These are phyloP conservation scores for Rhodotorula graminis DNA, from an alignment of 768 basidiomycete species.

Conservation along the genomic window DNA sequence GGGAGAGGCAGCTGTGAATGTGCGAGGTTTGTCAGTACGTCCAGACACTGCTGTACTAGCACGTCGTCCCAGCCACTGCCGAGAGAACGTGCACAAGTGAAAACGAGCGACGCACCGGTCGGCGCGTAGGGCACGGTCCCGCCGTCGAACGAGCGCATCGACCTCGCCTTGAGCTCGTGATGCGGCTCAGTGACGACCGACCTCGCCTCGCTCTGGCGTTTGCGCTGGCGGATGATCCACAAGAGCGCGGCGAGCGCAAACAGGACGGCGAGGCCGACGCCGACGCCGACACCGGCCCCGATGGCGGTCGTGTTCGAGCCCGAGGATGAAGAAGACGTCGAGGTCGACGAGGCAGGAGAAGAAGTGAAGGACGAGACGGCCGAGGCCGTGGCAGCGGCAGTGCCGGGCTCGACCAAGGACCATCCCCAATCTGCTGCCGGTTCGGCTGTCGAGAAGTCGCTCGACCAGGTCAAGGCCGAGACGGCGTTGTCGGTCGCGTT, in stretches of 20 bases:
- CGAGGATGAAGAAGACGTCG: not conserved
- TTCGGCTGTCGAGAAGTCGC: not conserved
- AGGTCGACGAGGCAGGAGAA: not conserved
- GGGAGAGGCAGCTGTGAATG: not conserved
- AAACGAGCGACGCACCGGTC: not conserved
- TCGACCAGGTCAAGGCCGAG: not conserved
- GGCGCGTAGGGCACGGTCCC: not conserved
- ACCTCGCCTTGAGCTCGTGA: not conserved
- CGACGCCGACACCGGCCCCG: constrained; percentile 20
- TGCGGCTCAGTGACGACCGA: not conserved
- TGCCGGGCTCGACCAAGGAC: not conserved
- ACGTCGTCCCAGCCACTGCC: too few species aligned
- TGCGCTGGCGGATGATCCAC: not conserved
- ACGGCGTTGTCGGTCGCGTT: not conserved
- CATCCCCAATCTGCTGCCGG: not conserved
- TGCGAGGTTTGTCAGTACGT: too few species aligned
- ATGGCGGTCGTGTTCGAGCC: not conserved
- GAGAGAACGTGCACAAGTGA: too few species aligned
- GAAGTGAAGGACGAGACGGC: not conserved
- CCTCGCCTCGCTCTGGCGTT: not conserved
- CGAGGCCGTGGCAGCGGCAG: not conserved
- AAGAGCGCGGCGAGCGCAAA: not conserved
- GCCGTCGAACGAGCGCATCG: not conserved
- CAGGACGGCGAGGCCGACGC: not conserved
- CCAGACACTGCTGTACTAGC: too few species aligned